Percentiles rank a stretch among this genome's conserved stretches.
Conservation (phyloP, 768 basidiomycete genomes). For the Lactifluus piperatus region DNA sequence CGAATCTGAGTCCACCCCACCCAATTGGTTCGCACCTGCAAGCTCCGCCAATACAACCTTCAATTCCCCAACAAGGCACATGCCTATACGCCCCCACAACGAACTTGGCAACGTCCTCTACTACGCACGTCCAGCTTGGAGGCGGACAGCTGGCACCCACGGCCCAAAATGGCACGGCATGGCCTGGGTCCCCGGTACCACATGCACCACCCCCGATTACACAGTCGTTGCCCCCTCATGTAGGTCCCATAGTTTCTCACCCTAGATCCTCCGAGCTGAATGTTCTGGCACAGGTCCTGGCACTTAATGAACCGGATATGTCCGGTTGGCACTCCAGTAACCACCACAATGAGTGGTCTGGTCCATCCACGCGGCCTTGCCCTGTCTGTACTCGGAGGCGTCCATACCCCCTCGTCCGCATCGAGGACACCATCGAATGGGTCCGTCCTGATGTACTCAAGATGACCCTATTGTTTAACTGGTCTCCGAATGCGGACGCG, state of each 20-base stretch:
- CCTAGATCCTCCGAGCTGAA: neutral
- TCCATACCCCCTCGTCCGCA: constrained; percentile 1
- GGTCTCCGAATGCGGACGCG: constrained; percentile 4
- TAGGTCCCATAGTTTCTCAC: neutral
- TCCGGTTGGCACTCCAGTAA: neutral
- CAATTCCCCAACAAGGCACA: neutral
- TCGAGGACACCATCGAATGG: constrained; percentile 3
- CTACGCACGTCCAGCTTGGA: neutral
- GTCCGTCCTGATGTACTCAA: neutral
- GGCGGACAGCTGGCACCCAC: neutral
- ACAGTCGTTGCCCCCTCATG: neutral
- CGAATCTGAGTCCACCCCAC: neutral
- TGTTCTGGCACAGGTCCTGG: neutral
- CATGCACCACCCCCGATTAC: neutral
- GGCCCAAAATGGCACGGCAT: neutral
- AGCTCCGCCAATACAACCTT: neutral
- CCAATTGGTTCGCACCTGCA: neutral
- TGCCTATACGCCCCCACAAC: too few relatives aligned
- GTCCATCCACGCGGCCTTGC: neutral
- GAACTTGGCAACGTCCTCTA: neutral
- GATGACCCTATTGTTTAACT: constrained; percentile 8
- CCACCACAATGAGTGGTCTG: neutral
- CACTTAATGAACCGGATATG: neutral
- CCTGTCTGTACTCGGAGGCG: neutral
- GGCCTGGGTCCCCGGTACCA: neutral